phyloP scores from a whole-genome alignment of 495 filamentous ascomycete species.

The Penicillium silybi region DNA sequence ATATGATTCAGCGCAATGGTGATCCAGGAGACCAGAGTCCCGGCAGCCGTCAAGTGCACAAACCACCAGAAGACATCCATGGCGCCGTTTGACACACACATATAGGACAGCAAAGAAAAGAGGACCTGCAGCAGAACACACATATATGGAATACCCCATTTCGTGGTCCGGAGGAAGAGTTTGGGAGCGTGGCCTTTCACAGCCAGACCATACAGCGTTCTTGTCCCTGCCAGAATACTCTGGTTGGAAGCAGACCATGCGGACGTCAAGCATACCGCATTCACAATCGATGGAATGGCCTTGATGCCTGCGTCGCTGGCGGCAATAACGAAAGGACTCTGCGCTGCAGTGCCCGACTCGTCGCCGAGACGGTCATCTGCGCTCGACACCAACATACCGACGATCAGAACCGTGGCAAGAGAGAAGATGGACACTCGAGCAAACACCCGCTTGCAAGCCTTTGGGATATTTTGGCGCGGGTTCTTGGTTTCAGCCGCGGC shows the following conservation, averaged over 20 bases:
- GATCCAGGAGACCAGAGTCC: conserved; percentile 53
- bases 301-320: conserved; percentile 37
- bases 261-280: conserved; percentile 45
- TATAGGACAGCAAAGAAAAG: conserved; percentile 56
- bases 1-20: conserved; percentile 54
- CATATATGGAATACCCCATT: conserved; percentile 58
- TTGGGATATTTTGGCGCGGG: conserved; percentile 42
- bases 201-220: conserved; percentile 45
- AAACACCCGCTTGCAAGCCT: conserved; percentile 43
- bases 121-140: conserved; percentile 49
- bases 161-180: conserved; percentile 52
- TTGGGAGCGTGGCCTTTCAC: conserved; percentile 42
- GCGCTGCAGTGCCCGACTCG: conserved; percentile 31
- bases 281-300: conserved; percentile 48
- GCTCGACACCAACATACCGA: conserved; percentile 49
- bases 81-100: conserved; percentile 53
- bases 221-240: conserved; percentile 44
- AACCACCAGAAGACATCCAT: conserved; percentile 61
- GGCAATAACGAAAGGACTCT: conserved; percentile 56
- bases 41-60: conserved; percentile 51
- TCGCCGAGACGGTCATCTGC: conserved; percentile 44
- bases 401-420: conserved; percentile 38
- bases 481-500: conserved; percentile 47
- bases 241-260: conserved; percentile 50
- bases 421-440: conserved; percentile 43